Evolutionary conservation across 176 grass and related monocot genomes (phyloP).

Genomic region (Aegilops longissima): DNA sequence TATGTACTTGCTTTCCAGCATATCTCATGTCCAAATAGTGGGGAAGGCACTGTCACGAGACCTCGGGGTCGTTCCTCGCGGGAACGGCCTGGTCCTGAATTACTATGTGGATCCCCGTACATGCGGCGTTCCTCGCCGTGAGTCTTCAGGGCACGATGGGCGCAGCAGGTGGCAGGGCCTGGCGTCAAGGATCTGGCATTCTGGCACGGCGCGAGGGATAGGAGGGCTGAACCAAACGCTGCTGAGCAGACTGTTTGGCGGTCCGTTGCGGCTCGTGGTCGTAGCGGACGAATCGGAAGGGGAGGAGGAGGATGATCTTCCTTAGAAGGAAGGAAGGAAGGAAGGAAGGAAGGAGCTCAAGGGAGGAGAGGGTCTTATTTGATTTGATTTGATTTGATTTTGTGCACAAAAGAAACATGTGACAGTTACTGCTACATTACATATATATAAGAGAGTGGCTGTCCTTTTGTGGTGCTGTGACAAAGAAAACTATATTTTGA

Average conservation of each 20-base stretch:
- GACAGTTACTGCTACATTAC: background rate
- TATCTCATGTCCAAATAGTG: slow-evolving; percentile 49
- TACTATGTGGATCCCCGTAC: slow-evolving; percentile 17
- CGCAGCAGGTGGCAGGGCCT: slow-evolving; percentile 32
- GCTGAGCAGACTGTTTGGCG: slow-evolving; percentile 25
- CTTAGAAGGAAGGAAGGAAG: background rate
- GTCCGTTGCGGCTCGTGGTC: slow-evolving; percentile 1
- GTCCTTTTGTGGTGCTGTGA: background rate
- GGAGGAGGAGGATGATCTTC: background rate
- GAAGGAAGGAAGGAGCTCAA: too few species aligned
- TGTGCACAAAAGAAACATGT: background rate
- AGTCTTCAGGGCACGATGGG: background rate
- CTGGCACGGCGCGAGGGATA: slow-evolving; percentile 1
- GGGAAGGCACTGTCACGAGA: slow-evolving; percentile 34
- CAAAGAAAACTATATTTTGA: background rate
- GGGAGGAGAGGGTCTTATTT: background rate
- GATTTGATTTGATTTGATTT: too few species aligned
- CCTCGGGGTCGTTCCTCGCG: slow-evolving; percentile 20
- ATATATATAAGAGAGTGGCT: background rate
- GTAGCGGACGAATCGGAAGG: background rate
- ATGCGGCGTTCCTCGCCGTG: background rate
- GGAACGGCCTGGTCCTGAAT: slow-evolving; percentile 21
- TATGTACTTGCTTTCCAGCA: background rate
- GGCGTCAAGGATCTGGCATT: slow-evolving; percentile 22
- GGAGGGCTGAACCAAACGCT: slow-evolving; percentile 20